These are phyloP conservation scores for Pterocarpus santalinus DNA, from an alignment of 306 rosid species.

Conservation along the genomic window DNA sequence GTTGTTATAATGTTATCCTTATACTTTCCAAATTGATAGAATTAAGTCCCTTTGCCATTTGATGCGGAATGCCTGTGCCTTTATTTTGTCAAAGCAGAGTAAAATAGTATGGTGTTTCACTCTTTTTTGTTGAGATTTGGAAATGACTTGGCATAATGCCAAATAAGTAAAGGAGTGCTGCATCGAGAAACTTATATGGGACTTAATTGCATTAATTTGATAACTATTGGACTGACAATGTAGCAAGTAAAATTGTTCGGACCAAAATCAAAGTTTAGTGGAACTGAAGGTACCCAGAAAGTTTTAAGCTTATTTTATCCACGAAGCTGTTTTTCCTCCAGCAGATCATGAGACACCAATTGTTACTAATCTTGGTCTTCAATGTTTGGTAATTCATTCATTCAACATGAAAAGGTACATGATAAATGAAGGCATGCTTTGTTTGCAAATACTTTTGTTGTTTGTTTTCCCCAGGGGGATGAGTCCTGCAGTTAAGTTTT, in stretches of 20 bases:
- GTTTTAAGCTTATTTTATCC: neutral
- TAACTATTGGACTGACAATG: neutral
- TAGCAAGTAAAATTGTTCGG: neutral
- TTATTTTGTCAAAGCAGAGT: neutral
- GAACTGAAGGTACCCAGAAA: neutral
- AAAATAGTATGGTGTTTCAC: neutral
- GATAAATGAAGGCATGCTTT: conserved; percentile 26
- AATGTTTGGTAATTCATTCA: conserved; percentile 17
- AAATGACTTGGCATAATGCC: neutral
- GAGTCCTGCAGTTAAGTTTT: neutral
- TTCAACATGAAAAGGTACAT: conserved; percentile 7
- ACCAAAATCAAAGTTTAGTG: neutral
- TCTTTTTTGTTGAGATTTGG: neutral
- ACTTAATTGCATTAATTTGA: neutral
- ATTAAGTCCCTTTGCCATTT: neutral
- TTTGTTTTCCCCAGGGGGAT: neutral
- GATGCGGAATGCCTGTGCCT: neutral
- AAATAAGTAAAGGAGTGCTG: neutral
- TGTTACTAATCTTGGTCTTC: conserved; percentile 10
- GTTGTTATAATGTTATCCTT: neutral
- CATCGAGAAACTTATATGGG: too few relatives aligned
- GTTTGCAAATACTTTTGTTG: conserved; percentile 4
- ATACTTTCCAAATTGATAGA: neutral
- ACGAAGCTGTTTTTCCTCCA: conserved; percentile 4
- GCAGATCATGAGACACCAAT: neutral